Evolutionary conservation across 2,329 filamentous ascomycete species (phyloP).

Genomic region (Tympanopsis confertula): DNA sequence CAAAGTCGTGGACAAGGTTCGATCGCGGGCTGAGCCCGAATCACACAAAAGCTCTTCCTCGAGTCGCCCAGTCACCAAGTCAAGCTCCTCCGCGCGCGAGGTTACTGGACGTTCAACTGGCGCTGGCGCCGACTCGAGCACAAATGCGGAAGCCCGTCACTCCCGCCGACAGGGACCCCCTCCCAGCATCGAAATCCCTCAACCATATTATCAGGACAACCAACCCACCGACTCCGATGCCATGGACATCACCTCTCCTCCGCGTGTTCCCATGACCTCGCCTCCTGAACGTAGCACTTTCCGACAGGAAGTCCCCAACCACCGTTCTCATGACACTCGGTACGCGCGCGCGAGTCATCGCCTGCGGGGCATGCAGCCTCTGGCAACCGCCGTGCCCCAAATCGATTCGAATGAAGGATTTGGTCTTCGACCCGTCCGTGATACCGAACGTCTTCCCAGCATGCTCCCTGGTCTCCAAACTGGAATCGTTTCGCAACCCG

Average conservation of each 20-base stretch:
- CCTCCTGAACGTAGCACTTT: conserved; percentile 30
- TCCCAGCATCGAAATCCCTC: conserved; percentile 69
- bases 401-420: conserved; percentile 64
- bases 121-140: conserved; percentile 40
- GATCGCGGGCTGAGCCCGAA: conserved; percentile 73
- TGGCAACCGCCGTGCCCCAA: conserved; percentile 53
- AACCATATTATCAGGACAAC: conserved; percentile 18
- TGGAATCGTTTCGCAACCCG: conserved; percentile 74
- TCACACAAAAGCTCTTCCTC: conserved; percentile 52
- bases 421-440: conserved; percentile 62
- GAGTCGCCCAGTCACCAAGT: not conserved
- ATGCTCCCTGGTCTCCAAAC: conserved; percentile 63
- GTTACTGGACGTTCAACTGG: conserved; percentile 29
- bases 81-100: conserved; percentile 28
- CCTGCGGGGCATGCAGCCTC: conserved; percentile 48
- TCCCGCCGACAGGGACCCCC: conserved; percentile 72
- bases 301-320: not conserved
- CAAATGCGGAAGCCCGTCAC: conserved; percentile 41
- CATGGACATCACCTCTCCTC: conserved; percentile 47
- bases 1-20: conserved; percentile 84
- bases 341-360: conserved; percentile 27
- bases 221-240: conserved; percentile 31
- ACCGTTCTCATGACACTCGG: not conserved
- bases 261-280: conserved; percentile 55
- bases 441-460: conserved; percentile 71